Conservation (phyloP, 331 rosid species). For the Phaseolus coccineus region DNA sequence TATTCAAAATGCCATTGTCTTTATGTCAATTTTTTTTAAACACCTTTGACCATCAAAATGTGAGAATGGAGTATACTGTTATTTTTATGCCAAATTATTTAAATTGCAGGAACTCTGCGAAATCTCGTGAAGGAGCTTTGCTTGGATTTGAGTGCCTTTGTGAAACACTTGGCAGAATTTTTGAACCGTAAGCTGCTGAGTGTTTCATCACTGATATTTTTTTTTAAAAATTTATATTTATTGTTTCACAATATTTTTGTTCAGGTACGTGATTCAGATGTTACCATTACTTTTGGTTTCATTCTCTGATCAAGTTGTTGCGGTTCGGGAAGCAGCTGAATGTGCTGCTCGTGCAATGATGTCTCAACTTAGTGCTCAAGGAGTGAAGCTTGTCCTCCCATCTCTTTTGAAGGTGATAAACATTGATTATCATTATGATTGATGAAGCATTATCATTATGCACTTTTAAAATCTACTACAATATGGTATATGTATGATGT, state of each 20-base stretch:
- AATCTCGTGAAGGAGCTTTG: conserved; percentile 92
- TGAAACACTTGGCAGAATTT: conserved; percentile 88
- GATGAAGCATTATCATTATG: not conserved
- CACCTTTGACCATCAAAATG: not conserved
- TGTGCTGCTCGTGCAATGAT: conserved; percentile 99
- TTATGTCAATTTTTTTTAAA: too few species aligned
- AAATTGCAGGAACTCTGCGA: conserved; percentile 84
- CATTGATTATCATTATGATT: conserved; percentile 15
- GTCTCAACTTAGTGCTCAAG: conserved; percentile 95
- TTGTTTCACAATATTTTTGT: conserved; percentile 35
- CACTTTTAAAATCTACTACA: not conserved
- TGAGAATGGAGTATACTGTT: not conserved
- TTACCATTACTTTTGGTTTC: conserved; percentile 91
- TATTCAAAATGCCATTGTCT: not conserved
- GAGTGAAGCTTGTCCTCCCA: conserved; percentile 98
- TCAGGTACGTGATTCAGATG: conserved; percentile 95
- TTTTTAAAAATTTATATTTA: not conserved
- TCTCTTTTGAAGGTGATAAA: conserved; percentile 85
- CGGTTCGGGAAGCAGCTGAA: conserved; percentile 95
- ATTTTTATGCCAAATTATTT: not conserved
- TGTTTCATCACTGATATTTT: not conserved
- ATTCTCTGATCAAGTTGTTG: conserved; percentile 96
- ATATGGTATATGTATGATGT: not conserved
- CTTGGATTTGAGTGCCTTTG: conserved; percentile 98
- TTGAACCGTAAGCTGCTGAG: conserved; percentile 79